phyloP scores from a whole-genome alignment of 257 asterid species.

The Nicotiana paniculata region DNA sequence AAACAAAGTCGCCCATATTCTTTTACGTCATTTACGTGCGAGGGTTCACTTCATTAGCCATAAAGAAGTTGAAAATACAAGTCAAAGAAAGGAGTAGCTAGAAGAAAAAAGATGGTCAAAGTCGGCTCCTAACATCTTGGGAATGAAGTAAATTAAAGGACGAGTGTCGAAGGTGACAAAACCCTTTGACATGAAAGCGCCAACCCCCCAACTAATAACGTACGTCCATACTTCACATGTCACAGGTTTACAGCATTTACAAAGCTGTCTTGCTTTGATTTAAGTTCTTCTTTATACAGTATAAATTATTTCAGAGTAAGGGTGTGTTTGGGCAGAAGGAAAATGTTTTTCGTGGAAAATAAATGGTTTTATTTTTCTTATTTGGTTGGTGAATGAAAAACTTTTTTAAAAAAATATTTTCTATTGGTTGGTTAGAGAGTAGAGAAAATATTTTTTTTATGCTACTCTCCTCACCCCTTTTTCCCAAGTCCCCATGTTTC shows the following conservation, averaged over 20 bases:
- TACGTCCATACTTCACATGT: neutral
- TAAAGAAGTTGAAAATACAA: neutral
- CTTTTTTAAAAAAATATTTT: too few relatives aligned
- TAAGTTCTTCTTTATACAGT: too few relatives aligned
- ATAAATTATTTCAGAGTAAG: too few relatives aligned
- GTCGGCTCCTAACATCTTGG: neutral
- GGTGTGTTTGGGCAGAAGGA: too few relatives aligned
- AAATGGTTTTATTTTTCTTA: rapidly evolving
- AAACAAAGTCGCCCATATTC: neutral
- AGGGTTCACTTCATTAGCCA: neutral
- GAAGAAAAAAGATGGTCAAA: neutral
- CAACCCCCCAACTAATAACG: neutral
- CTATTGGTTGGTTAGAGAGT: too few relatives aligned
- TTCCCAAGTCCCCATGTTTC: too few relatives aligned
- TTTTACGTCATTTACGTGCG: neutral
- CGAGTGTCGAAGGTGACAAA: neutral
- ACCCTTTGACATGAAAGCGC: neutral
- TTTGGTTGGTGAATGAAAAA: too few relatives aligned
- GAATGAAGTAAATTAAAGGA: neutral
- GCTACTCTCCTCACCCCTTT: too few relatives aligned
- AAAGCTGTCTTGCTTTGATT: too few relatives aligned
- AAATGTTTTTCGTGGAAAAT: too few relatives aligned
- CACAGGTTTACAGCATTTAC: too few relatives aligned
- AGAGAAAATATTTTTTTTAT: too few relatives aligned
- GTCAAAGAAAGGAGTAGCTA: neutral